Evolutionary conservation across 257 asterid species (phyloP).

Genomic region (Fraxinus pennsylvanica): DNA sequence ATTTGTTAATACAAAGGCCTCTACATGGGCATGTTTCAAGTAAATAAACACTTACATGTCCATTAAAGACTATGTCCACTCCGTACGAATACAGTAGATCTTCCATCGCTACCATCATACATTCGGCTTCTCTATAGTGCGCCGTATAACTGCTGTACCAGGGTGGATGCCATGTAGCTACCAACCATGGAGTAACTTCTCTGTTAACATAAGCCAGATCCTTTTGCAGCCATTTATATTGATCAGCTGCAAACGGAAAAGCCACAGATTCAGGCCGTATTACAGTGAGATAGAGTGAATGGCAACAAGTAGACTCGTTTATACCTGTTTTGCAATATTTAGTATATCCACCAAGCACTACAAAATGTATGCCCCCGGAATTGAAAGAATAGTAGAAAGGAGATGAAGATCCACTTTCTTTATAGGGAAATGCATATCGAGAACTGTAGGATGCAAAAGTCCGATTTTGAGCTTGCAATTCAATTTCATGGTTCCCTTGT

Average conservation of each 20-base stretch:
- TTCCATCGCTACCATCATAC: constrained; percentile 90
- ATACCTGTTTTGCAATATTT: constrained; percentile 71
- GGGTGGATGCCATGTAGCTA: constrained; percentile 92
- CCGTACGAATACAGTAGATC: constrained; percentile 65
- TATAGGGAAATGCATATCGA: constrained; percentile 81
- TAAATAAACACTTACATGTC: constrained; percentile 66
- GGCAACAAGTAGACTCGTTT: neutral
- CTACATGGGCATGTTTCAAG: neutral
- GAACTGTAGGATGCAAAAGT: constrained; percentile 76
- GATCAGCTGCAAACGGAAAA: constrained; percentile 54
- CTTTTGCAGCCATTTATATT: constrained; percentile 77
- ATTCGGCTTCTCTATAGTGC: constrained; percentile 93
- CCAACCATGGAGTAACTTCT: constrained; percentile 81
- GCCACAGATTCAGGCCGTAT: constrained; percentile 14
- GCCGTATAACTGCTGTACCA: constrained; percentile 90
- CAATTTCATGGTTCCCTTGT: constrained; percentile 97
- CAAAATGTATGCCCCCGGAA: constrained; percentile 92
- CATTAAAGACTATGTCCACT: constrained; percentile 82
- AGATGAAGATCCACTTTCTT: constrained; percentile 82
- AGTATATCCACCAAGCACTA: constrained; percentile 77
- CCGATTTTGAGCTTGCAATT: constrained; percentile 63
- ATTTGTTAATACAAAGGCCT: neutral
- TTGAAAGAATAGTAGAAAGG: constrained; percentile 79
- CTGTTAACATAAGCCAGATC: constrained; percentile 71
- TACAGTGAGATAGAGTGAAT: constrained; percentile 4